phyloP scores from a whole-genome alignment of 2,329 filamentous ascomycete genomes.

The Colletotrichum caudatum region DNA sequence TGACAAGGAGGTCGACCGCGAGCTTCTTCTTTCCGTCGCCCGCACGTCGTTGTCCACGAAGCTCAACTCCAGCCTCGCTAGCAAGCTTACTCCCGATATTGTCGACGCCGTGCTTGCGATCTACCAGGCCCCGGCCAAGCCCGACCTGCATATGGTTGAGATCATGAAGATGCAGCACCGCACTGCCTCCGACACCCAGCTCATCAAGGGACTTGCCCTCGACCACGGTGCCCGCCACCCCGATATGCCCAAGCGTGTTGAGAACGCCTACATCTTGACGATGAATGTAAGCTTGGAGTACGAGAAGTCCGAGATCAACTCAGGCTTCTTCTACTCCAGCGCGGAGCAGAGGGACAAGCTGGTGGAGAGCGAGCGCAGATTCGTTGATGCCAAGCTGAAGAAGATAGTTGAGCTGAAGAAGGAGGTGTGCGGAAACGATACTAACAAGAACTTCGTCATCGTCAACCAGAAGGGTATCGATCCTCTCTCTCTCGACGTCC shows the following conservation, averaged over 20 bases:
- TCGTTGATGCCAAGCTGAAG: slow-evolving; percentile 95
- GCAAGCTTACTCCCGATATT: slow-evolving; percentile 92
- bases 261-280: slow-evolving; percentile 95
- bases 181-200: slow-evolving; percentile 92
- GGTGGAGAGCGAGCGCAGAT: slow-evolving; percentile 94
- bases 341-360: slow-evolving; percentile 98
- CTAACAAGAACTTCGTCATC: slow-evolving; percentile 95
- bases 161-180: slow-evolving; percentile 99
- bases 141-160: slow-evolving; percentile 98
- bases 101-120: slow-evolving; percentile 97
- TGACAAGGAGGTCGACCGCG: slow-evolving; percentile 86
- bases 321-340: slow-evolving; percentile 97
- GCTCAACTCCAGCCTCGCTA: slow-evolving; percentile 87
- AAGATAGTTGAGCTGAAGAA: slow-evolving; percentile 99
- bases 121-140: slow-evolving; percentile 88
- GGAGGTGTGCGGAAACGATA: slow-evolving; percentile 92
- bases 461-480: slow-evolving; percentile 99
- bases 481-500: slow-evolving; percentile 91
- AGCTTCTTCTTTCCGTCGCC: slow-evolving; percentile 92
- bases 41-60: slow-evolving; percentile 96
- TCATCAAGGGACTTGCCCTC: slow-evolving; percentile 91
- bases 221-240: slow-evolving; percentile 97
- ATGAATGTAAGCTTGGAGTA: slow-evolving; percentile 98
- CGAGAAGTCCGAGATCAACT: slow-evolving; percentile 99
- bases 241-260: slow-evolving; percentile 96